Conservation (phyloP, 2,329 filamentous ascomycete species). For the Colletotrichum gloeosporioides region DNA sequence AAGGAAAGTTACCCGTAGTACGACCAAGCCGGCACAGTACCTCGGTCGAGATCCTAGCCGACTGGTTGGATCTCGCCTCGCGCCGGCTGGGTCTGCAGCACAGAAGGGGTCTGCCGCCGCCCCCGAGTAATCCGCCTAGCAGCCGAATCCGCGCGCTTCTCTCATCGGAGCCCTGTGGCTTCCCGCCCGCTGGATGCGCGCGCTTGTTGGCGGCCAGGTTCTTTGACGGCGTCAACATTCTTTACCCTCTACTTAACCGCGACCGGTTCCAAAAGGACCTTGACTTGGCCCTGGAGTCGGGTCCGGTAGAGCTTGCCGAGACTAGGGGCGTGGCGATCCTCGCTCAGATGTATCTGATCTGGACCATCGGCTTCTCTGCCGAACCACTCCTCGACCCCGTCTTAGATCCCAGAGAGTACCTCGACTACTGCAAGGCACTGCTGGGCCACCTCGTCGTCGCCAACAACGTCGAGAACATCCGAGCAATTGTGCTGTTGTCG, state of each 20-base stretch:
- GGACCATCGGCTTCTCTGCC: slow-evolving; percentile 1
- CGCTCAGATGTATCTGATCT: background rate
- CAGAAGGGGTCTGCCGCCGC: background rate
- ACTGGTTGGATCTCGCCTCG: slow-evolving; percentile 14
- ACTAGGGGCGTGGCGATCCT: background rate
- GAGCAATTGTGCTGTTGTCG: slow-evolving; percentile 23
- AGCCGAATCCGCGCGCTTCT: background rate
- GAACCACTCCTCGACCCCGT: background rate
- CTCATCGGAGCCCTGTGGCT: background rate
- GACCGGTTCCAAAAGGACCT: background rate
- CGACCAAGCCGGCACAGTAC: slow-evolving; percentile 11
- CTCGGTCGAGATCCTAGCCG: slow-evolving; percentile 14
- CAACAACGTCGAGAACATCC: slow-evolving; percentile 23
- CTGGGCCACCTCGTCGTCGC: slow-evolving; percentile 22
- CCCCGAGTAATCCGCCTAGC: background rate
- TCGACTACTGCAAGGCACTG: slow-evolving; percentile 23
- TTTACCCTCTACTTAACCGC: slow-evolving; percentile 1
- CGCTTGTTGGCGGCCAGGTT: background rate
- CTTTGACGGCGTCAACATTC: slow-evolving; percentile 5
- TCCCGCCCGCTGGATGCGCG: background rate
- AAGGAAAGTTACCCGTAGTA: slow-evolving; percentile 13
- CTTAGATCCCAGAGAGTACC: background rate
- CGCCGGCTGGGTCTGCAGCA: slow-evolving; percentile 11
- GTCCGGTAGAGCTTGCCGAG: background rate
- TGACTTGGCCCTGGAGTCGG: background rate